A percentile compares a stretch with the other conserved stretches of the same genome.
These are phyloP conservation scores for Asclepias syriaca DNA, from an alignment of 257 asterid species.

Conservation along the genomic window DNA sequence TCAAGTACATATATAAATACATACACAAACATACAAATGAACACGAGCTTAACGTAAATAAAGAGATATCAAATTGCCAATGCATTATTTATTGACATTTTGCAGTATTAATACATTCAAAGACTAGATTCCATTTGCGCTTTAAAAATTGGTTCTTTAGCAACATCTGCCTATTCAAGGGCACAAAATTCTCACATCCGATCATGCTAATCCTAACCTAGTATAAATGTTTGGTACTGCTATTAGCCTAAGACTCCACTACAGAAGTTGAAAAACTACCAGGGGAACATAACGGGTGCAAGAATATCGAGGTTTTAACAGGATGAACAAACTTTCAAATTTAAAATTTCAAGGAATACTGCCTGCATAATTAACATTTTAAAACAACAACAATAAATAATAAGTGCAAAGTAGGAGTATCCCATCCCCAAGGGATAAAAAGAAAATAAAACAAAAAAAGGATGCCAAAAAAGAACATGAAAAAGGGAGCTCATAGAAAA, in stretches of 20 bases:
- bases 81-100: not conserved
- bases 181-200: not conserved
- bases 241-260: not conserved
- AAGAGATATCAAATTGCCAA: not conserved
- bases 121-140: too few relatives aligned
- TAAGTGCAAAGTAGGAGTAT: not conserved
- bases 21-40: too few relatives aligned
- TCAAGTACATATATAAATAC: not conserved
- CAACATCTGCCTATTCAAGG: not conserved
- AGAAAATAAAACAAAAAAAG: not conserved
- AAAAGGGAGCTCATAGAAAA: slow-evolving; percentile 6
- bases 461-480: not conserved
- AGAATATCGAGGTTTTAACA: too few relatives aligned
- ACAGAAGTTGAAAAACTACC: not conserved
- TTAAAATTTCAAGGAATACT: not conserved
- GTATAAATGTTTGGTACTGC: not conserved
- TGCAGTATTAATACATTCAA: too few relatives aligned
- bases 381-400: not conserved
- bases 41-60: not conserved
- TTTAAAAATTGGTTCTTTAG: too few relatives aligned
- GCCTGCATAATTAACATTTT: not conserved
- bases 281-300: not conserved
- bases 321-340: not conserved
- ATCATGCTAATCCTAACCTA: not conserved
- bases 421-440: not conserved